Base-by-base conservation (phyloP, 352 stramenopile genomes). In the Phytophthora constricta region DNA sequence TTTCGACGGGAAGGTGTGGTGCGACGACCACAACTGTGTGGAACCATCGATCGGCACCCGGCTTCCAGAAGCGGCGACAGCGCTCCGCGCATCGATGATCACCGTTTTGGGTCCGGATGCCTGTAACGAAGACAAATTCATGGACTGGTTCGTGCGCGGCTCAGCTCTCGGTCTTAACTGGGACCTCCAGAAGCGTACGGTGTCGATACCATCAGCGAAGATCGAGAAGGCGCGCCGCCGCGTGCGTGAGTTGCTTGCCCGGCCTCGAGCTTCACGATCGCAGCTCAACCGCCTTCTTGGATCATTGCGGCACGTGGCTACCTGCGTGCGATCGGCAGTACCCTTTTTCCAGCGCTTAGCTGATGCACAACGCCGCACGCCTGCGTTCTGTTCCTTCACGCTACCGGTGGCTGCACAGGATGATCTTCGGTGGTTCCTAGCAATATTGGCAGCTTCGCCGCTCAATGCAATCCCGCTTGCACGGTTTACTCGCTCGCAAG, bases 41-140 rank as follows among this genome's bases (percentile, higher is more conserved):
- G 48, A 61, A 46, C 27, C 54, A 0, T 37, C 37, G 8, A 51
- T 65, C 16, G 54, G 55, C 7, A 50, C 62, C 1, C 34, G 62
- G 9, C 19, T 64, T 3, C 1, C n/a, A 10, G 62, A 70, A 37
- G 53, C 60, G 4, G 28, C 39, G 9, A 9, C 25, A 2, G 50
- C 52, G 5, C 14, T 63, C 0, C 34, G 61, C 0, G 11, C 25
- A 2, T 22, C 52, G 2, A 59, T 69, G 61, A 37, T 55, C 7
- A 14, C 27, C 0, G 22, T 69, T 13, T 20, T 69, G 2, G 46
- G 61, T 31, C 47, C 53, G 1, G 2, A 9, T 4, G 47, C 61
- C 1, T 55, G 52, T 37, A 59, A 69, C 17, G 45, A 69, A 3
- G 53, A 69, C 4, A 63, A 62, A 14, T 63, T 63, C 26, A 58